Conservation (phyloP, 2,329 filamentous ascomycete genomes). For the Macroventuria anomochaeta region DNA sequence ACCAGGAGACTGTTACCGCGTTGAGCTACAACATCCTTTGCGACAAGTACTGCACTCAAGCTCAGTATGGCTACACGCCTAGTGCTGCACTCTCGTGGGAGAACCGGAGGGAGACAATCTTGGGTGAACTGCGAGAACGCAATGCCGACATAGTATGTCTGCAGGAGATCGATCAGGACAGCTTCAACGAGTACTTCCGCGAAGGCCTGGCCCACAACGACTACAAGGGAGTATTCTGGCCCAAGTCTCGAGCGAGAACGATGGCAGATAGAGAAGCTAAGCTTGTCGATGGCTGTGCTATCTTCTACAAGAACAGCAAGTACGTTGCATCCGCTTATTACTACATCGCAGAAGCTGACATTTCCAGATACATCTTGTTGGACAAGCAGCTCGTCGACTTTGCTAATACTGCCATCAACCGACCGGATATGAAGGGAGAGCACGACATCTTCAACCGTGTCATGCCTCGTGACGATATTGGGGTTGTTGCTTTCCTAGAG, state of each 20-base stretch:
- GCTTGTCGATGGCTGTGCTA: slow-evolving; percentile 93
- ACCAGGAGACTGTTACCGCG: slow-evolving; percentile 75
- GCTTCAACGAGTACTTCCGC: slow-evolving; percentile 89
- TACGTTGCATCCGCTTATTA: slow-evolving; percentile 33
- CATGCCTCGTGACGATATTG: slow-evolving; percentile 98
- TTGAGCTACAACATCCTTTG: slow-evolving; percentile 96
- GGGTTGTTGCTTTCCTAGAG: slow-evolving; percentile 88
- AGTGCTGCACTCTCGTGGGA: slow-evolving; percentile 84
- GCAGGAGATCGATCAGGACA: slow-evolving; percentile 91
- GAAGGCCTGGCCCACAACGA: slow-evolving; percentile 84
- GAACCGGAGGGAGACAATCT: slow-evolving; percentile 79
- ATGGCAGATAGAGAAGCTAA: slow-evolving; percentile 90
- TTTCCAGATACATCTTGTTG: slow-evolving; percentile 73
- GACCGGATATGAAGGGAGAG: slow-evolving; percentile 95
- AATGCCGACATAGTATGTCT: slow-evolving; percentile 90
- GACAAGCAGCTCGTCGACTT: slow-evolving; percentile 97
- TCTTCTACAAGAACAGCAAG: slow-evolving; percentile 95
- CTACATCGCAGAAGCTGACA: slow-evolving; percentile 17
- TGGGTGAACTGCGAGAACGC: slow-evolving; percentile 79
- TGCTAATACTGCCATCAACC: slow-evolving; percentile 86
- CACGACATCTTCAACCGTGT: slow-evolving; percentile 98
- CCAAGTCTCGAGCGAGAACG: slow-evolving; percentile 86
- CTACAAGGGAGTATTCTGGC: slow-evolving; percentile 94
- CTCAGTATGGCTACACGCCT: slow-evolving; percentile 89
- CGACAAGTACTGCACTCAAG: slow-evolving; percentile 85